Base-by-base conservation (phyloP, 129 eudicot genomes). In the Helichrysum umbraculigerum region DNA sequence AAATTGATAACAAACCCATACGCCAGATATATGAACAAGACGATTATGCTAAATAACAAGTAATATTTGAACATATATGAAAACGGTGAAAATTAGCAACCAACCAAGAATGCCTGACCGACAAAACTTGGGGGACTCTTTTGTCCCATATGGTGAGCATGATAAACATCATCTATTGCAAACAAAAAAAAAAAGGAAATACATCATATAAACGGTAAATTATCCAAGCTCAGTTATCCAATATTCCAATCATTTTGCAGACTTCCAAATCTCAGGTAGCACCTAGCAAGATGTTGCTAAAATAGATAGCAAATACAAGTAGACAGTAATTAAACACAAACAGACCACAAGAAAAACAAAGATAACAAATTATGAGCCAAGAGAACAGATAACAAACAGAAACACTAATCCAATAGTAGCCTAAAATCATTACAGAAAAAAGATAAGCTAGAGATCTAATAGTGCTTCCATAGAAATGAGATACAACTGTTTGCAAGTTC, bases 401-500 rank as follows among this genome's bases (percentile, higher is more conserved):
- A 66, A 65, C 32, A 76, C 64, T 33, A 52, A 76, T 52, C 71
- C 62, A 74, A 4, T 58, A 61, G 28, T 76, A 2, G 51, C 12
- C 41, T 51, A 21, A 56, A 37, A 3, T 11, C 37, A 52, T 62
- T 58, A 57, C 52, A 76, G 61, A 72, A 80, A 76, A 76, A 57
- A 56, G 35, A 25, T 17, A 71, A 16, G 41, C 60, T 37, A 10
- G 69, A 44, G 57, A 6, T 41, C 21, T 47, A 29, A 47, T 30
- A 69, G 41, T 21, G 62, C 73, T 58, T 32, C 47, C 6, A 56
- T 21, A 72, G 15, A 56, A 81, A 57, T 10, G 4, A 68, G 66
- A 37, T 71, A 35, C 81, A 69, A 63, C 75, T 61, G 56, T 44
- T 47, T 73, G 34, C 71, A 47, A 66, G 79, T 84, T 71, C 81